Percentiles rank a stretch among this genome's conserved stretches.
phyloP scores from a whole-genome alignment of 2,329 filamentous ascomycete species.

The Ophiostoma tasmaniense region DNA sequence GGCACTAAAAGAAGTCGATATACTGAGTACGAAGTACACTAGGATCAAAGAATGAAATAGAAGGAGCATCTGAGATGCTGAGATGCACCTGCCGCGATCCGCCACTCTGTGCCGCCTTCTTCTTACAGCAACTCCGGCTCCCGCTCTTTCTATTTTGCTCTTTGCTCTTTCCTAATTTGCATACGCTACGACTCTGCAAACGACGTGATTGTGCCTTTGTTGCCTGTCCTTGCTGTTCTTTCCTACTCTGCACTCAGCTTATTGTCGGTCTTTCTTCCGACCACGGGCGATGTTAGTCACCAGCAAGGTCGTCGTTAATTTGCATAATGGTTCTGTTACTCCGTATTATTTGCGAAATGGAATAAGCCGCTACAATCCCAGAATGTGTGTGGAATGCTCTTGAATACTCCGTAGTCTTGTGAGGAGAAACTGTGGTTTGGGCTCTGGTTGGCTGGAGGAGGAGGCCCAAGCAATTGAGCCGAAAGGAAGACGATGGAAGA shows the following conservation, averaged over 20 bases:
- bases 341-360: not conserved
- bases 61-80: not conserved
- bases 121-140: not conserved
- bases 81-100: not conserved
- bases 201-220: not conserved
- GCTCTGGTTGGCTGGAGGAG: not conserved
- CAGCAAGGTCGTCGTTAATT: not conserved
- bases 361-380: not conserved
- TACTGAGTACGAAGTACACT: not conserved
- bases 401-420: not conserved
- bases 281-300: not conserved
- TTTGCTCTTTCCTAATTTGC: not conserved
- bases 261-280: not conserved
- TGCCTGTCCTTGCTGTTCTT: not conserved
- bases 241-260: not conserved
- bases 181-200: not conserved
- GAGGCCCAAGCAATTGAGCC: not conserved
- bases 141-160: not conserved
- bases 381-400: not conserved
- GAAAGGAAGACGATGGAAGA: not conserved
- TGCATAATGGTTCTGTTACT: not conserved
- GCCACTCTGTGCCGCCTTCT: not conserved
- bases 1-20: not conserved
- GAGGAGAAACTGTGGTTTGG: not conserved
- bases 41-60: not conserved